Base-by-base conservation (phyloP, 1,284 basidiomycete genomes). In the Melampsora larici-populina region DNA sequence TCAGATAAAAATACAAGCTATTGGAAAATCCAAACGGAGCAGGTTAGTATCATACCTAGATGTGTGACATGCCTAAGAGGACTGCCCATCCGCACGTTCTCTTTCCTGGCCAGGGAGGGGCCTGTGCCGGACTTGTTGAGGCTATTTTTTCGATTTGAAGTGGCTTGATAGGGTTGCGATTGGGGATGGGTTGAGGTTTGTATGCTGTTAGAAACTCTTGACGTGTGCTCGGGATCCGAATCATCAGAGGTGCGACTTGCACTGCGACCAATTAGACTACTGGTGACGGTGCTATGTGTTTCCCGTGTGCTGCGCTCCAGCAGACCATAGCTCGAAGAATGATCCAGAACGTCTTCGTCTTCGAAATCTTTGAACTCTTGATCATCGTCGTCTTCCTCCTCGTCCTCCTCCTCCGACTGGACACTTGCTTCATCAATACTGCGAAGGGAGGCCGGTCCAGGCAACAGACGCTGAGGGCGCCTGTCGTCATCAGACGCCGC, bases 31-130 rank as follows among this genome's bases (percentile, higher is more conserved):
- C n/a, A 63, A 26, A 58, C 29, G 15, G 64, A 58, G 31, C 31
- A 43, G 15, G 5, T 8, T 24, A 36, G 48, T 51, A 26, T 29
- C 15, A 60, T 55, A 71, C 76, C 76, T 21, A 78, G 51, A 11
- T 78, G 76, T 21, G 76, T 67, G 33, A 78, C 76, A 71, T 78
- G 76, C 43, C 76, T 78, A 18, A 78, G 63, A 15, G 76, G 76
- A 60, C 76, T 78, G 24, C 76, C 76, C 46, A 78, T 78, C 7
- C 76, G 60, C 7, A 78, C 60, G 49, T 65, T 29, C 29, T 78
- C 76, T 31, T 78, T 78, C 9, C 76, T 71, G 40, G 15, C 70
- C 24, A 78, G 49, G 15, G 29, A 58, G 26, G 76, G 43, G 21
- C 36, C 60, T 9, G 62, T 26, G 29, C 31, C 49, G 8, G 76